Conservation (phyloP, 768 basidiomycete species). For the Amanita polypyramis region DNA sequence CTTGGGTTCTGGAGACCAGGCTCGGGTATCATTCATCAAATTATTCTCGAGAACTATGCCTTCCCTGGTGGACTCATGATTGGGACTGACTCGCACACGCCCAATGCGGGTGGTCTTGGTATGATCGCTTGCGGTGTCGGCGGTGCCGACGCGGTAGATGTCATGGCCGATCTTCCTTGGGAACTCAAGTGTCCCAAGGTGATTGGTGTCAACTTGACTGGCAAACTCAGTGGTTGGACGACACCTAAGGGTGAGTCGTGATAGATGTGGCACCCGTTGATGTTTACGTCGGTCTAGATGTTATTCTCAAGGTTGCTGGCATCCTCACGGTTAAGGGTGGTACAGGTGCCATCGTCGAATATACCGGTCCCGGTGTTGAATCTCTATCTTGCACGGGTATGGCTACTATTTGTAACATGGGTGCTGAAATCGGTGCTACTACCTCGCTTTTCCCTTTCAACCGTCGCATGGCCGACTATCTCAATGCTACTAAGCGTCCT, state of each 20-base stretch:
- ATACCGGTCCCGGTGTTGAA: constrained; percentile 90
- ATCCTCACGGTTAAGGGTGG: constrained; percentile 99
- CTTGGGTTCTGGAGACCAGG: constrained; percentile 99
- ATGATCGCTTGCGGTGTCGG: constrained; percentile 99
- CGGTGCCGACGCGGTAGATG: constrained; percentile 98
- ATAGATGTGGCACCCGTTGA: neutral
- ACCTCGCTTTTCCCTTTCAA: constrained; percentile 99
- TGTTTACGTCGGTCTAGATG: constrained; percentile 40
- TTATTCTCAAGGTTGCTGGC: constrained; percentile 98
- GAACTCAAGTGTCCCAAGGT: constrained; percentile 99
- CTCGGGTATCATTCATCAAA: constrained; percentile 98
- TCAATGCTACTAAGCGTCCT: constrained; percentile 88
- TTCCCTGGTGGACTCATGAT: constrained; percentile 99
- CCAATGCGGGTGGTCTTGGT: constrained; percentile 97
- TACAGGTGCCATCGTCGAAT: constrained; percentile 98
- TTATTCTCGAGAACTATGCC: constrained; percentile 98
- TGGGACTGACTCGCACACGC: constrained; percentile 98
- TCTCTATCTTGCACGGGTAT: constrained; percentile 97
- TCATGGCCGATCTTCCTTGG: constrained; percentile 98
- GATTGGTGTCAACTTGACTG: constrained; percentile 94
- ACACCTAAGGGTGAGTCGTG: constrained; percentile 77
- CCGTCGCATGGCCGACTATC: constrained; percentile 84
- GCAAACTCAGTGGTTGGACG: constrained; percentile 95
- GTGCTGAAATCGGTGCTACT: constrained; percentile 98
- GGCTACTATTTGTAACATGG: constrained; percentile 99